Evolutionary conservation across 1,284 basidiomycete genomes (phyloP).

Genomic region (Neonothopanus nambi): DNA sequence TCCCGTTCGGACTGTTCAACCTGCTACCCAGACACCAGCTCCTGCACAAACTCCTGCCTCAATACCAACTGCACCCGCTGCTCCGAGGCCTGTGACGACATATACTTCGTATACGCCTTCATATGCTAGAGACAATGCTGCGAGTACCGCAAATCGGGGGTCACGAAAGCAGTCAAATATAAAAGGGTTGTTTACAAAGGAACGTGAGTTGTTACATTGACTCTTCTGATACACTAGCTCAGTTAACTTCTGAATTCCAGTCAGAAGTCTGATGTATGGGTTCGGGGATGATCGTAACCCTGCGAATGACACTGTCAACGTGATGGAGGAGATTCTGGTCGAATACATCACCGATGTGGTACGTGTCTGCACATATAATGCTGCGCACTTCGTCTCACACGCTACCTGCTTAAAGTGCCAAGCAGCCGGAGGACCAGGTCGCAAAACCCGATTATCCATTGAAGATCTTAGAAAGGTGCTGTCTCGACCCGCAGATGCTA

Average conservation of each 20-base stretch:
- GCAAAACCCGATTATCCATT: slow-evolving; percentile 72
- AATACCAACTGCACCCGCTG: slow-evolving; percentile 19
- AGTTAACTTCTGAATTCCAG: slow-evolving; percentile 37
- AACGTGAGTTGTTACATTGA: slow-evolving; percentile 50
- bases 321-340: slow-evolving; percentile 93
- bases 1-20: slow-evolving; percentile 31
- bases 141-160: slow-evolving; percentile 42
- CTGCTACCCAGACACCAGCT: slow-evolving; percentile 22
- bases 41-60: slow-evolving; percentile 18
- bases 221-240: slow-evolving; percentile 8
- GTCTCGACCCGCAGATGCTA: slow-evolving; percentile 76
- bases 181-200: slow-evolving; percentile 76
- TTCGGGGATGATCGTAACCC: slow-evolving; percentile 92
- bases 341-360: slow-evolving; percentile 91
- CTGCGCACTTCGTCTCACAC: slow-evolving; percentile 7
- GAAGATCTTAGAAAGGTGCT: slow-evolving; percentile 80
- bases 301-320: slow-evolving; percentile 81
- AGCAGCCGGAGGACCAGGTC: slow-evolving; percentile 65
- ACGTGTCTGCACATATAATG: slow-evolving; percentile 34
- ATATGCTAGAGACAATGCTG: slow-evolving; percentile 54
- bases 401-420: slow-evolving; percentile 58
- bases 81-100: slow-evolving; percentile 29
- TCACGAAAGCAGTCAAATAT: slow-evolving; percentile 61
- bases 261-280: slow-evolving; percentile 91
- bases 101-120: slow-evolving; percentile 58